These are phyloP conservation scores for Orbilia brochopaga DNA, from an alignment of 2,329 filamentous ascomycete species.

Conservation along the genomic window DNA sequence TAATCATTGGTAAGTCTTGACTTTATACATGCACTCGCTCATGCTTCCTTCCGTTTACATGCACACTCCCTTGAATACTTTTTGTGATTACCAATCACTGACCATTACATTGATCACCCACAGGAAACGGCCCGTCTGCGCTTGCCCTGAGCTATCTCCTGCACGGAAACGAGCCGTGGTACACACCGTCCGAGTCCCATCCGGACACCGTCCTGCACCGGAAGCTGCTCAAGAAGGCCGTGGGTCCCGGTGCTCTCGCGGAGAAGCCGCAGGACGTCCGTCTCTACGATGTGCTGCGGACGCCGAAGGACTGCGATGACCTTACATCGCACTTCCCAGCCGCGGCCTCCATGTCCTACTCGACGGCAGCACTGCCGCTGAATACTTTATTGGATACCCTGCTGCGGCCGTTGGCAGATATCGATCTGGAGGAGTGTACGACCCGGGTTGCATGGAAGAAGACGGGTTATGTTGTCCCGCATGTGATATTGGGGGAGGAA, in stretches of 20 bases:
- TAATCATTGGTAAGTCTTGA: constrained; percentile 59
- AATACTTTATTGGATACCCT: constrained; percentile 68
- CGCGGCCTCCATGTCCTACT: constrained; percentile 66
- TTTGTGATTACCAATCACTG: constrained; percentile 11
- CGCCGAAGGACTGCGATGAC: constrained; percentile 61
- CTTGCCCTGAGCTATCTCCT: constrained; percentile 69
- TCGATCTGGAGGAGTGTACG: constrained; percentile 62
- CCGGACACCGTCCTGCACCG: constrained; percentile 65
- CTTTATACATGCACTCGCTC: not conserved
- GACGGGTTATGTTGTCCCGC: constrained; percentile 63
- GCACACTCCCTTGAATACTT: not conserved
- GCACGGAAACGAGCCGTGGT: constrained; percentile 67
- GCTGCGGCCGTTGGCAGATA: constrained; percentile 66
- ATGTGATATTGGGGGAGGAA: constrained; percentile 65
- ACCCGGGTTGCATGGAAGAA: constrained; percentile 65
- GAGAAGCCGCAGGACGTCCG: constrained; percentile 34
- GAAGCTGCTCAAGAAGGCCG: constrained; percentile 57
- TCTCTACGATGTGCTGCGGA: constrained; percentile 60
- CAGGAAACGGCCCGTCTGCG: constrained; percentile 68
- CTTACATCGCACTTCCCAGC: constrained; percentile 65
- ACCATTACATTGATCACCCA: constrained; percentile 26
- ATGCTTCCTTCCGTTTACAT: not conserved
- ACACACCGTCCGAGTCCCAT: constrained; percentile 61
- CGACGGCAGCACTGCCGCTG: constrained; percentile 67
- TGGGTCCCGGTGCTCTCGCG: constrained; percentile 8